Evolutionary conservation across 2,329 filamentous ascomycete species (phyloP).

Genomic region (Colletotrichum noveboracense): DNA sequence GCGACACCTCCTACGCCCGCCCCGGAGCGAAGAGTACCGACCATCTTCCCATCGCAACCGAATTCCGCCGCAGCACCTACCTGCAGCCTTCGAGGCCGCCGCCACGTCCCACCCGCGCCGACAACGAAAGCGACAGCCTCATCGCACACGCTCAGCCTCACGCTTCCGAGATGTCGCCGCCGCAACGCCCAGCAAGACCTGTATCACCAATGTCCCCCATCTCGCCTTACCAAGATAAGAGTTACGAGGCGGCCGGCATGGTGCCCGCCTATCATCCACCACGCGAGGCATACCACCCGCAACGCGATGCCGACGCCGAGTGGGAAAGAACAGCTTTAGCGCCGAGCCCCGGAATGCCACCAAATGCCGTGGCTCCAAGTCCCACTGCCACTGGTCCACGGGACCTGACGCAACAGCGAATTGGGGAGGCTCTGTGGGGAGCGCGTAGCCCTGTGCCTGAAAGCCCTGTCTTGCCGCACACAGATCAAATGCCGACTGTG

Average conservation of each 20-base stretch:
- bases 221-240: slow-evolving; percentile 5
- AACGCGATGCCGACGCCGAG: neutral
- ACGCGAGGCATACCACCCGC: neutral
- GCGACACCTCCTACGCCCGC: slow-evolving; percentile 25
- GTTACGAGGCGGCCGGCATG: neutral
- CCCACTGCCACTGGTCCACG: slow-evolving; percentile 22
- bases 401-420: slow-evolving; percentile 32
- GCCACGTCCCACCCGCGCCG: slow-evolving; percentile 15
- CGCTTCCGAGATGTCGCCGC: slow-evolving; percentile 11
- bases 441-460: slow-evolving; percentile 5
- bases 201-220: slow-evolving; percentile 4
- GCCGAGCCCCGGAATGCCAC: neutral
- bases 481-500: neutral
- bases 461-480: slow-evolving; percentile 3
- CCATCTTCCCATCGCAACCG: slow-evolving; percentile 41
- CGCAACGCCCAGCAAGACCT: neutral
- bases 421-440: slow-evolving; percentile 39
- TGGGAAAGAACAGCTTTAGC: slow-evolving; percentile 11
- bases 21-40: slow-evolving; percentile 39
- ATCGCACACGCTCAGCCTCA: slow-evolving; percentile 41
- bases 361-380: neutral
- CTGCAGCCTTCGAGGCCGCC: slow-evolving; percentile 23
- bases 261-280: neutral
- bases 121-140: slow-evolving; percentile 48
- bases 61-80: slow-evolving; percentile 40